phyloP scores from a whole-genome alignment of 106 monocot genomes.

The Iris macrosiphon region DNA sequence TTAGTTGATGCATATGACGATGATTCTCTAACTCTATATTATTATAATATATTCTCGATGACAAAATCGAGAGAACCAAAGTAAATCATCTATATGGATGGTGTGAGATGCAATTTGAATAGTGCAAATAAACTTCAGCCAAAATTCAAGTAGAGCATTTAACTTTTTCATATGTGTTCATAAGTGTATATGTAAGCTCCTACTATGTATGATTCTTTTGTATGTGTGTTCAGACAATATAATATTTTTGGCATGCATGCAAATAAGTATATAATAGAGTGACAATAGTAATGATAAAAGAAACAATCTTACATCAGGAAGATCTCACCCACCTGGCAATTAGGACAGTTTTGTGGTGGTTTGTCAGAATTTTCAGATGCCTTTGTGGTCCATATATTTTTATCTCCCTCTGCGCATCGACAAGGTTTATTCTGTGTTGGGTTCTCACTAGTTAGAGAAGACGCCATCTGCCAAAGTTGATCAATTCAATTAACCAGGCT shows the following conservation, averaged over 20 bases:
- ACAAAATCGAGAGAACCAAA: too few relatives aligned
- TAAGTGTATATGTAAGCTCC: too few relatives aligned
- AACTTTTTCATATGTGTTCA: too few relatives aligned
- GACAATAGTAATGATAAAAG: not conserved
- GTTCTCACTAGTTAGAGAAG: conserved; percentile 40
- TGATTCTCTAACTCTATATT: too few relatives aligned
- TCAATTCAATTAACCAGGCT: not conserved
- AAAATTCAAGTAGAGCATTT: too few relatives aligned
- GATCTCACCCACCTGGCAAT: conserved; percentile 46
- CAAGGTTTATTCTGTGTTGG: conserved; percentile 30
- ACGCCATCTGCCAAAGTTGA: conserved; percentile 23
- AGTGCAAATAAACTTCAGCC: too few relatives aligned
- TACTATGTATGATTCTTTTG: too few relatives aligned
- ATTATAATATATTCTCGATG: too few relatives aligned
- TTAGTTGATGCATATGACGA: too few relatives aligned
- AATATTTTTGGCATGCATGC: not conserved
- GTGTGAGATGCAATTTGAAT: too few relatives aligned
- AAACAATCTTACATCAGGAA: not conserved
- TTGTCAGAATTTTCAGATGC: conserved; percentile 48
- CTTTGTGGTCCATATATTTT: conserved; percentile 29
- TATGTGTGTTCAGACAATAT: not conserved
- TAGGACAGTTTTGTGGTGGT: conserved; percentile 29
- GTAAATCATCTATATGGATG: too few relatives aligned
- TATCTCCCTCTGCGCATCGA: conserved; percentile 47
- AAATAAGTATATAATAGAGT: not conserved